A percentile compares a stretch with the other conserved stretches of the same genome.
These are phyloP conservation scores for Hyaloperonospora arabidopsidis DNA, from an alignment of 352 stramenopile species.

Conservation along the genomic window DNA sequence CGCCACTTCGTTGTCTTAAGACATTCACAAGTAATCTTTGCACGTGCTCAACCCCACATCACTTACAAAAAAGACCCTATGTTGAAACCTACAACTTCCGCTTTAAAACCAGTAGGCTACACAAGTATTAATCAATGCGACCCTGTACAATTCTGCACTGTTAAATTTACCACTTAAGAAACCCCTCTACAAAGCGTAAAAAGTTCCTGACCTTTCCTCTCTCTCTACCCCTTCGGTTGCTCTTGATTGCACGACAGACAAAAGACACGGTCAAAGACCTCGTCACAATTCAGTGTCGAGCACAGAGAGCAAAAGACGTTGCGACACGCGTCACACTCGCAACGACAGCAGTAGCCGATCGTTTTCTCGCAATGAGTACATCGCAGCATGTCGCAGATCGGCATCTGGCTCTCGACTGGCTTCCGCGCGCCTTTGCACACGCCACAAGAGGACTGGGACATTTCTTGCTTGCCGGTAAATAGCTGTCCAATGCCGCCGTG, in stretches of 20 bases:
- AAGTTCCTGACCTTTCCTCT: too few relatives aligned
- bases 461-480: slow-evolving; percentile 23
- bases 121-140: too few relatives aligned
- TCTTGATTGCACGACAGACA: slow-evolving; percentile 68
- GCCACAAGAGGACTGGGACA: slow-evolving; percentile 18
- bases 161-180: too few relatives aligned
- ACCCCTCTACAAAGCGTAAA: too few relatives aligned
- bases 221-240: slow-evolving; percentile 6
- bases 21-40: too few relatives aligned
- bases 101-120: too few relatives aligned
- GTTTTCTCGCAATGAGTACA: slow-evolving; percentile 60
- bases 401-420: slow-evolving; percentile 13
- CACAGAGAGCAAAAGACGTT: slow-evolving; percentile 65
- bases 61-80: too few relatives aligned
- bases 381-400: slow-evolving; percentile 12
- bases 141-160: too few relatives aligned
- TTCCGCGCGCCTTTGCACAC: slow-evolving; percentile 30
- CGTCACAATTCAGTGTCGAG: slow-evolving; percentile 80
- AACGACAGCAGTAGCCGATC: slow-evolving; percentile 53
- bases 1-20: too few relatives aligned
- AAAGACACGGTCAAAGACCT: slow-evolving; percentile 72
- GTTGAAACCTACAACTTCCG: too few relatives aligned
- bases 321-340: slow-evolving; percentile 50
- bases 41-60: too few relatives aligned
- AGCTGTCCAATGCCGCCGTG: slow-evolving; percentile 38